Base-by-base conservation (phyloP, 2,329 filamentous ascomycete species). In the Chaetomiaceae sp. region DNA sequence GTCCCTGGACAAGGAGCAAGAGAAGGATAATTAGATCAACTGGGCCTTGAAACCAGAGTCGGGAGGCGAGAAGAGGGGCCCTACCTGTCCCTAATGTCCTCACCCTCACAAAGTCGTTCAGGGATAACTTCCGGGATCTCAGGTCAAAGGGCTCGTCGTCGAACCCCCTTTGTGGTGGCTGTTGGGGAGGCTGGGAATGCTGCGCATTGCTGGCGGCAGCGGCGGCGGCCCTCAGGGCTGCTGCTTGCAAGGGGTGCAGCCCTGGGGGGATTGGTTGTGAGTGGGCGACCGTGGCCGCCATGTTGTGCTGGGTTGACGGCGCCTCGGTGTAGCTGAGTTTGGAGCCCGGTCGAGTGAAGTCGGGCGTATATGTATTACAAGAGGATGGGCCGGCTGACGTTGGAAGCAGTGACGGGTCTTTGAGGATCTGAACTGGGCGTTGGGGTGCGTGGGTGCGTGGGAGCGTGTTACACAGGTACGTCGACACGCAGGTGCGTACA, bases 11-110 rank as follows among this genome's bases (percentile, higher is more conserved):
- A 39, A 6, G 20, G n/a, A 33, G 19, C 31, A 44, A 38, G 21
- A 17, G n/a, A 5, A 9, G 23, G n/a, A n/a, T n/a, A n/a, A n/a
- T n/a, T n/a, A n/a, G n/a, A n/a, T n/a, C n/a, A n/a, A n/a, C n/a
- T n/a, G n/a, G n/a, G n/a, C n/a, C n/a, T n/a, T n/a, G n/a, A n/a
- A n/a, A n/a, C n/a, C n/a, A n/a, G n/a, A n/a, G n/a, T n/a, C n/a
- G n/a, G n/a, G 16, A 19, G 12, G 5, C 7, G 21, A 17, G n/a
- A 5, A 9, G 23, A 35, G n/a, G 13, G 20, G 14, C 71, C 60
- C n/a, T 71, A 85, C 85, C 87, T 35, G 87, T 91, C 56, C 85
- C 87, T 56, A 92, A 71, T 12, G 87, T 91, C 66, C 87, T 83
- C 58, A 91, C 76, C 44, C 87, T 75, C 54, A 81, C 75, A 65